Conservation (phyloP, 495 filamentous ascomycete genomes). For the Rostrohypoxylon terebratum region DNA sequence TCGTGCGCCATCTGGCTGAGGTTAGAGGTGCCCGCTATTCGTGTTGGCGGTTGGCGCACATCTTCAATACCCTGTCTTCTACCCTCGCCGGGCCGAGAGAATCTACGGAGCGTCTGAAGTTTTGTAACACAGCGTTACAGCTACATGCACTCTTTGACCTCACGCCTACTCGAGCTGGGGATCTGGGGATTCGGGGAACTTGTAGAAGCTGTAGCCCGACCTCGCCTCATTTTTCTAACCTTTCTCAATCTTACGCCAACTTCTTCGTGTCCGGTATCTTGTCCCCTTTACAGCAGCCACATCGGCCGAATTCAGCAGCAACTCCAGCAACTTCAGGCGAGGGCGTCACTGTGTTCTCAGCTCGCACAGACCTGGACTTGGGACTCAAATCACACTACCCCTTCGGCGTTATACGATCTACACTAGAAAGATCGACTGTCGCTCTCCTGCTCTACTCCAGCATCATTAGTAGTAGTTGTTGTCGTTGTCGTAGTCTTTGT, state of each 20-base stretch:
- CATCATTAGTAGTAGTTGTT: background rate
- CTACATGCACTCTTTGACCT: conserved; percentile 40
- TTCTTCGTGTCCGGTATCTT: conserved; percentile 10
- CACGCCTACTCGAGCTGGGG: conserved; percentile 15
- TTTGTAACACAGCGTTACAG: conserved; percentile 40
- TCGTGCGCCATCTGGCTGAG: conserved; percentile 3
- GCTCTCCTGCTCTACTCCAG: background rate
- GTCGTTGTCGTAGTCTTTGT: conserved; percentile 29
- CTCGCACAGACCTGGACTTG: conserved; percentile 36
- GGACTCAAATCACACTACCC: conserved; percentile 19
- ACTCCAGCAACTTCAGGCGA: conserved; percentile 11
- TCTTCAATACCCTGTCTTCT: conserved; percentile 29
- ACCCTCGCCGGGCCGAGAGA: conserved; percentile 17
- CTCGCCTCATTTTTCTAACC: conserved; percentile 12
- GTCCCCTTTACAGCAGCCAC: conserved; percentile 3
- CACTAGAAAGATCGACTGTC: conserved; percentile 25
- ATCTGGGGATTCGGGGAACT: conserved; percentile 12
- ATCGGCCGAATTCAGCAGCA: conserved; percentile 17
- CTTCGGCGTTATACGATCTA: conserved; percentile 26
- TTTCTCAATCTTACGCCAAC: conserved; percentile 15
- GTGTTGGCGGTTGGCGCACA: conserved; percentile 32
- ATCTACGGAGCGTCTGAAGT: conserved; percentile 27
- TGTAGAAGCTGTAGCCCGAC: conserved; percentile 8
- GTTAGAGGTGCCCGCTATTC: conserved; percentile 21
- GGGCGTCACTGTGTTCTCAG: conserved; percentile 4